Evolutionary conservation across 2,329 filamentous ascomycete genomes (phyloP).

Genomic region (Rhytidhysteron rufulum): DNA sequence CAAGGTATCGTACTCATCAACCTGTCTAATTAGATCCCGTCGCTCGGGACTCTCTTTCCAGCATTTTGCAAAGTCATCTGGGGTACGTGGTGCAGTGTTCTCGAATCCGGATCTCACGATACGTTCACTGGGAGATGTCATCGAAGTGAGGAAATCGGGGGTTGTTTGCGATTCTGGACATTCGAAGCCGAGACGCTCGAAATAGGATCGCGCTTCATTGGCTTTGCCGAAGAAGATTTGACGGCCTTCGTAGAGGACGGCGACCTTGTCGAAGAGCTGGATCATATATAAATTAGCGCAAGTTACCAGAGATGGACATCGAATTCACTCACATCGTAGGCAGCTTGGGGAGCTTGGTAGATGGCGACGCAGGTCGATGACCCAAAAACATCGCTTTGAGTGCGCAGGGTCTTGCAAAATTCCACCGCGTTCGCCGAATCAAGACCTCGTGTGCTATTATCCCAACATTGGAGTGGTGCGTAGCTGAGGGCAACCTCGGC

Average conservation of each 20-base stretch:
- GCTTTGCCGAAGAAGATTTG: constrained; percentile 73
- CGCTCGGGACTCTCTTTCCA: constrained; percentile 53
- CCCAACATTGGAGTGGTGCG: constrained; percentile 42
- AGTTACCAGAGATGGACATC: too few relatives aligned
- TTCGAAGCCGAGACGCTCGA: constrained; percentile 64
- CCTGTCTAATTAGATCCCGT: constrained; percentile 42
- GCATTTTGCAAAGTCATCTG: constrained; percentile 45
- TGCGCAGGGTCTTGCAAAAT: constrained; percentile 49
- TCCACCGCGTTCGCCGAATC: constrained; percentile 46
- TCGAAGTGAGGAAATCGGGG: constrained; percentile 71
- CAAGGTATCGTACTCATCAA: constrained; percentile 48
- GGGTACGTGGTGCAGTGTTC: constrained; percentile 44
- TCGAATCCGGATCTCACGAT: constrained; percentile 40
- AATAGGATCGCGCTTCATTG: constrained; percentile 58
- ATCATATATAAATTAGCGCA: too few relatives aligned
- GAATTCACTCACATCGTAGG: too few relatives aligned
- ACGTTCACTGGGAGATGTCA: constrained; percentile 53
- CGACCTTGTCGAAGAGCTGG: constrained; percentile 70
- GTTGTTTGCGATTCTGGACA: constrained; percentile 67
- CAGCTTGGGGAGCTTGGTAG: constrained; percentile 48
- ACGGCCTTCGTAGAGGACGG: constrained; percentile 71
- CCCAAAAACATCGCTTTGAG: constrained; percentile 47
- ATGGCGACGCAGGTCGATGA: too few relatives aligned
- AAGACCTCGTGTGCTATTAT: constrained; percentile 28
- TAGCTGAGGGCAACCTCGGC: constrained; percentile 65